Evolutionary conservation across 2,329 filamentous ascomycete genomes (phyloP), one percentile per base, ranked within the genome.

Genomic region (Monilinia fructigena): DNA sequence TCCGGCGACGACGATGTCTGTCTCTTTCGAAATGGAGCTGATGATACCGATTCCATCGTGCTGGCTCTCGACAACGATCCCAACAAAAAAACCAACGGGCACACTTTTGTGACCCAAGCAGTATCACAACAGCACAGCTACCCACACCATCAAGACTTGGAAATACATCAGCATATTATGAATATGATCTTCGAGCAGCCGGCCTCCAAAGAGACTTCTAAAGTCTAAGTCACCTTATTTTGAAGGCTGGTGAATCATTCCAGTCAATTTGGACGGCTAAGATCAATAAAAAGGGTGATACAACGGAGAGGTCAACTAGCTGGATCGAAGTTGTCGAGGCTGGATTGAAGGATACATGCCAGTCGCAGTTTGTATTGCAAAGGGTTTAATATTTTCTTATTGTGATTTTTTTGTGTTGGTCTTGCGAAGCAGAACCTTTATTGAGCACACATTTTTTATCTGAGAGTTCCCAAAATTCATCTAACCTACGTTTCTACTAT

Each of bases 11-110:
- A 55, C 28, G 16, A 20, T 5, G 31, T 55, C 53, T 55, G 53
- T 55, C 53, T 55, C 53, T 55, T 55, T n/a, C 53, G 53, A 20
- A 55, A 55, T 23, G 53, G 53, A 12, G 53, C 53, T 35, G 53
- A 55, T 35, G 4, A n/a, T 5, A 55, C 53, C 10, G 16, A 35
- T n/a, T 3, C 8, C n/a, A 55, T 55, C 28, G 14, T 2, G 35
- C n/a, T 35, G n/a, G 53, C 16, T 35, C 16, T 7, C 28, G 53
- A 55, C 35, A 55, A 28, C 11, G 53, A 55, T 23, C 11, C 53
- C 53, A 18, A 55, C n/a, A 55, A 55, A 38, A 20, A 55, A n/a
- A 16, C 35, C 12, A 55, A 55, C 28, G 53, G 53, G n/a, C 28
- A 55, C 8, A 55, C 53, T 12, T 55, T 18, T 35, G 53, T 38